Base-by-base conservation (phyloP, 2,329 filamentous ascomycete species). In the Xylaria sp. region DNA sequence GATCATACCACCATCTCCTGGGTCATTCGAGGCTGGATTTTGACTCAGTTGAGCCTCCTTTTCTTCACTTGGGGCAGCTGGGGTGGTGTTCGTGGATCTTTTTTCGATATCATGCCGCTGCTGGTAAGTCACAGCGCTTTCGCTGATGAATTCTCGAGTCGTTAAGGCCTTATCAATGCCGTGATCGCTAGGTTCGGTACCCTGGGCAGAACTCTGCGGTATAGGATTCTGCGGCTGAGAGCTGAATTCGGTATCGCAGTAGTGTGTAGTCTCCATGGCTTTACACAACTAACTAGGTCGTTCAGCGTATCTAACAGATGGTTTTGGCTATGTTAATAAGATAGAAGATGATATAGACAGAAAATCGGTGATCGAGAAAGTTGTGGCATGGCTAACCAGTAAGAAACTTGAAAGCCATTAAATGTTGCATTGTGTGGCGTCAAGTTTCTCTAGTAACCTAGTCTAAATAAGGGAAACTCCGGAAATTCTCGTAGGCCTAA, bases 401-500 rank as follows among this genome's bases (percentile, higher is more conserved):
- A 51, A 51, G 37, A 44, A 18, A n/a, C 32, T 25, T 41, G 46
- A 52, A 51, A 34, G n/a, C 4, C 15, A 20, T 52, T 51, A 52
- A 50, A 52, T 39, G 46, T 39, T 62, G 44, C 57, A 50, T 50
- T 18, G 44, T 18, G 44, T 60, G 5, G 32, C n/a, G 20, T 39
- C 13, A 10, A 37, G 57, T 50, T 46, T 20, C 18, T n/a, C 9
- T 23, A 20, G 9, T n/a, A 55, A 58, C 41, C 59, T 62, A 62
- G 46, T 62, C 59, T 23, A 41, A 62, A 51, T 62, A 9, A 62
- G 59, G 59, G 28, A 62, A 62, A 51, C 32, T 52, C 59, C 59
- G 59, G 20, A 39, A 52, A 37, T 18, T 1, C 32, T 51, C 25
- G 39, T 2, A 41, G n/a, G 32, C n/a, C 13, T n/a, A 51, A 50